Percentiles rank a stretch among this genome's conserved stretches.
These are phyloP conservation scores for Diutina pseudorugosa DNA, from an alignment of 1,139 yeast genomes.

Conservation along the genomic window DNA sequence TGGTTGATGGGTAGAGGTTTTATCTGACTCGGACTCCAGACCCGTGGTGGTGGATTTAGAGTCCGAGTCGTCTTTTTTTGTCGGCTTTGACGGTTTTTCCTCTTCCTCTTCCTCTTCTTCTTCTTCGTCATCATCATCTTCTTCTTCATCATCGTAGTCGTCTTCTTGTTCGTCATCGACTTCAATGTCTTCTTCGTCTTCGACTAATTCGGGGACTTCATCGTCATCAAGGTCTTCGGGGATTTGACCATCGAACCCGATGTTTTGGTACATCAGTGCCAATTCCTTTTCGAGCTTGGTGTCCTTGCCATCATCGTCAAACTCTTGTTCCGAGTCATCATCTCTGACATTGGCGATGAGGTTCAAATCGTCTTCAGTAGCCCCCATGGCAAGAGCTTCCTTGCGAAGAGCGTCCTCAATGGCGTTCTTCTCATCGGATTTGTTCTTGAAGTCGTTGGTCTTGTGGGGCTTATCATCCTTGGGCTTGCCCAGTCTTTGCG, in stretches of 20 bases:
- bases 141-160: conserved; percentile 10
- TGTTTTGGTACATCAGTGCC: conserved; percentile 49
- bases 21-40: background rate
- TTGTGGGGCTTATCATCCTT: conserved; percentile 6
- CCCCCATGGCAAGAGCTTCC: conserved; percentile 62
- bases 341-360: conserved; percentile 37
- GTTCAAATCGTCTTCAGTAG: conserved; percentile 52
- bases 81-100: conserved; percentile 6
- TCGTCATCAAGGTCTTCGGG: conserved; percentile 6
- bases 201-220: conserved; percentile 6
- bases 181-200: conserved; percentile 12
- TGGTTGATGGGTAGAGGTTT: conserved; percentile 7
- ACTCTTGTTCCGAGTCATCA: conserved; percentile 48
- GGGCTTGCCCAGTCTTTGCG: too few species aligned
- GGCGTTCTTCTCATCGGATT: background rate
- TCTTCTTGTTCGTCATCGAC: conserved; percentile 18
- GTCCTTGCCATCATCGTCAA: conserved; percentile 32
- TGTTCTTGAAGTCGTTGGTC: conserved; percentile 3
- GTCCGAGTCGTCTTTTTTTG: conserved; percentile 4
- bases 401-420: conserved; percentile 9
- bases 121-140: conserved; percentile 15
- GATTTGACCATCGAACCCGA: conserved; percentile 43
- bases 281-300: conserved; percentile 45
- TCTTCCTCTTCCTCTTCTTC: conserved; percentile 17
- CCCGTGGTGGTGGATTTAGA: background rate